phyloP scores from a whole-genome alignment of 108 stramenopile species.

The Pinguiococcus pyrenoidosus region DNA sequence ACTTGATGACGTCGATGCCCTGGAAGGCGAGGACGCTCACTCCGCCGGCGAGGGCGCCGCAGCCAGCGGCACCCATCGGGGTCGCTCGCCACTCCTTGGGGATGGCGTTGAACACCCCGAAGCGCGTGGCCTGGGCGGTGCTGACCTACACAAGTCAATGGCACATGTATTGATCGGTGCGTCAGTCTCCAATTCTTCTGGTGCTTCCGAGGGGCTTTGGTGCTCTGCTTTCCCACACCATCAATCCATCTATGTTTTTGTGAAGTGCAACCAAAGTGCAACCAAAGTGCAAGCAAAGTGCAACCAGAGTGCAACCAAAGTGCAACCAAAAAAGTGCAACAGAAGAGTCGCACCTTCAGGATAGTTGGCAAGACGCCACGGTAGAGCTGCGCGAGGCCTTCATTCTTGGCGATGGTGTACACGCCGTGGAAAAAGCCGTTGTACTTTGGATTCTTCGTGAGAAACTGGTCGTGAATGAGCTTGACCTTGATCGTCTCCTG shows the following conservation, averaged over 20 bases:
- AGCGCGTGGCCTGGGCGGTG: slow-evolving; percentile 24
- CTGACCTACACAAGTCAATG: slow-evolving; percentile 3
- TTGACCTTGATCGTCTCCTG: slow-evolving; percentile 30
- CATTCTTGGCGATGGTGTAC: slow-evolving; percentile 11
- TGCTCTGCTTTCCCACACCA: too few relatives aligned
- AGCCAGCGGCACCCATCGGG: slow-evolving; percentile 1
- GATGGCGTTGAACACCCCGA: slow-evolving; percentile 18
- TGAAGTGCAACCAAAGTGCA: too few relatives aligned
- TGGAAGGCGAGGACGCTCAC: slow-evolving; percentile 13
- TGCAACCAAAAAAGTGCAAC: too few relatives aligned
- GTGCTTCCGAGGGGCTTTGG: too few relatives aligned
- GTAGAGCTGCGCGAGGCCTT: slow-evolving; percentile 16
- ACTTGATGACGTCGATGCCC: slow-evolving; percentile 21
- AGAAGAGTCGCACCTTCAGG: slow-evolving; percentile 5
- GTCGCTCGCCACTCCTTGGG: neutral
- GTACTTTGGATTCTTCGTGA: too few relatives aligned
- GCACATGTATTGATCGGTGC: too few relatives aligned
- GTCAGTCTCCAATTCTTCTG: too few relatives aligned
- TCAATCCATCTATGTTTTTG: too few relatives aligned
- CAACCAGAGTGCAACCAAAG: too few relatives aligned
- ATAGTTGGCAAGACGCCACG: slow-evolving; percentile 16
- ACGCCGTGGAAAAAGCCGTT: slow-evolving; percentile 23
- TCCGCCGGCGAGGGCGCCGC: slow-evolving; percentile 10
- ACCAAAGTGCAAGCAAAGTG: too few relatives aligned
- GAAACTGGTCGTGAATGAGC: slow-evolving; percentile 29